Conservation (phyloP, 306 rosid genomes). For the Boehmeria nivea region DNA sequence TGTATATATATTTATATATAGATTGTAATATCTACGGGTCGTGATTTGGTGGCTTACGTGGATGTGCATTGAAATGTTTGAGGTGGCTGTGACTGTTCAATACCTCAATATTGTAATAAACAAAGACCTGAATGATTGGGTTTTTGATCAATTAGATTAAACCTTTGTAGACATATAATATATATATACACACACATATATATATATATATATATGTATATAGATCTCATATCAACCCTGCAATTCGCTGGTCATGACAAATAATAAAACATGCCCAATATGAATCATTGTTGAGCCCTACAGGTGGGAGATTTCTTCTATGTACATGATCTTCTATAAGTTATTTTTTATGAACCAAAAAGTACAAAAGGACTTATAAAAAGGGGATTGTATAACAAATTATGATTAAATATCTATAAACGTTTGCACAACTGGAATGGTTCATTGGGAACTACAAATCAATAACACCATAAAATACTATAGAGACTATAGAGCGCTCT, state of each 20-base stretch:
- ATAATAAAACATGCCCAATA: constrained; percentile 20
- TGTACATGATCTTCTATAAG: constrained; percentile 1
- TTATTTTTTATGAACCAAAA: constrained; percentile 10
- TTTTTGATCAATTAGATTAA: constrained; percentile 1
- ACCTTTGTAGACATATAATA: constrained; percentile 23
- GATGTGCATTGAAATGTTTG: constrained; percentile 5
- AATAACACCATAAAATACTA: too few relatives aligned
- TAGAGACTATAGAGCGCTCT: not conserved
- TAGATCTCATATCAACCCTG: not conserved
- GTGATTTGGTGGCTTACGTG: constrained; percentile 20
- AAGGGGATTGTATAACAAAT: constrained; percentile 11
- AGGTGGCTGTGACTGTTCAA: not conserved
- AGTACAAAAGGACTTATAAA: constrained; percentile 19
- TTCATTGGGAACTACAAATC: constrained; percentile 42
- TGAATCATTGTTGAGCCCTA: constrained; percentile 42
- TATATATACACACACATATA: constrained; percentile 18
- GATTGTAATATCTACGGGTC: not conserved
- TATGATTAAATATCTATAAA: constrained; percentile 2
- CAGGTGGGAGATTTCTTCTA: constrained; percentile 38
- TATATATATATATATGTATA: constrained; percentile 13
- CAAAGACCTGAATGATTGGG: constrained; percentile 31
- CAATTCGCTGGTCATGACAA: constrained; percentile 22
- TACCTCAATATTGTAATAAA: not conserved
- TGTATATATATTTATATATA: too few relatives aligned
- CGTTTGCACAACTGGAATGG: constrained; percentile 45